phyloP scores from a whole-genome alignment of 2,329 filamentous ascomycete species.

The Aspergillus phoenicis region DNA sequence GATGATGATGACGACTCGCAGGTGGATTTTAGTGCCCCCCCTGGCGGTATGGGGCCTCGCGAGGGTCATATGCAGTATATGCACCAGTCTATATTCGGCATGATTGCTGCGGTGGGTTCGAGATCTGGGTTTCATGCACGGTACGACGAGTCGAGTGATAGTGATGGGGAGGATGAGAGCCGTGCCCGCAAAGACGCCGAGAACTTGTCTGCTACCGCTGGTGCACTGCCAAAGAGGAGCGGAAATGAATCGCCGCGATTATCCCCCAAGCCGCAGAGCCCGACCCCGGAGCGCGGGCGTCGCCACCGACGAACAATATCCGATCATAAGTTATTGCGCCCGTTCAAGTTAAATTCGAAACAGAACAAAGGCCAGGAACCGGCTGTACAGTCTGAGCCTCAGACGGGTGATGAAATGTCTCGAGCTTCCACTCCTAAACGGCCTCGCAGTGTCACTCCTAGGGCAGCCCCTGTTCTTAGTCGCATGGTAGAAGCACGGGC shows the following conservation, averaged over 20 bases:
- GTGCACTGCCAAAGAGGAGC: constrained; percentile 7
- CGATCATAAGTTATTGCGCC: constrained; percentile 61
- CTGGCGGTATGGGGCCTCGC: constrained; percentile 38
- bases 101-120: constrained; percentile 86
- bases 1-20: constrained; percentile 60
- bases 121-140: constrained; percentile 78
- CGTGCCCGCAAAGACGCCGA: constrained; percentile 21
- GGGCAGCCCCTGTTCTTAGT: constrained; percentile 72
- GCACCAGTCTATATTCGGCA: constrained; percentile 92
- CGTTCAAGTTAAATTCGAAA: constrained; percentile 59
- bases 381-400: constrained; percentile 22
- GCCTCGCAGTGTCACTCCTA: constrained; percentile 44
- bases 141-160: constrained; percentile 83
- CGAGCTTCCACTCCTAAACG: constrained; percentile 25
- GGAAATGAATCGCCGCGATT: background rate
- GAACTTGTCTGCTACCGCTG: constrained; percentile 13
- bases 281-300: constrained; percentile 39
- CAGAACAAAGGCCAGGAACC: constrained; percentile 27
- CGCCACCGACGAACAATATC: constrained; percentile 64
- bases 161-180: constrained; percentile 59
- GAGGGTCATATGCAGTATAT: constrained; percentile 63
- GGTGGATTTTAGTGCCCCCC: constrained; percentile 62
- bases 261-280: constrained; percentile 7
- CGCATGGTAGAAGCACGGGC: constrained; percentile 74
- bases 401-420: constrained; percentile 20